Evolutionary conservation across 164 flowering plant genomes (phyloP).

Genomic region (Magnolia changhungtana): DNA sequence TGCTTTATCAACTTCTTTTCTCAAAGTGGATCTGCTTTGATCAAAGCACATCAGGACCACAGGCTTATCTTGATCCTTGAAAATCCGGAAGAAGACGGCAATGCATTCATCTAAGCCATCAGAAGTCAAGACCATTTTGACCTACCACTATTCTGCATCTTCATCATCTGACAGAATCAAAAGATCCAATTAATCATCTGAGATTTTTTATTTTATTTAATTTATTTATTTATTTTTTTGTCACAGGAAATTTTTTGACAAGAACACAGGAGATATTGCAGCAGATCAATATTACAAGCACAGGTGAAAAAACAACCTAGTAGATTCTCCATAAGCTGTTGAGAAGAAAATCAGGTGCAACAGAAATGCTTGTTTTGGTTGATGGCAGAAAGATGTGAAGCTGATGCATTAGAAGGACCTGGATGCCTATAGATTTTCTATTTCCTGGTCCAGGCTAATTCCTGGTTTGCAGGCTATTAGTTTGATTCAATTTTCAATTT

Average conservation of each 20-base stretch:
- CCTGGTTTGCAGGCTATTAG: conserved; percentile 10
- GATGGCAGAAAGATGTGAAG: conserved; percentile 18
- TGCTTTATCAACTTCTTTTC: conserved; percentile 39
- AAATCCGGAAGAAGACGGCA: conserved; percentile 76
- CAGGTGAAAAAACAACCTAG: conserved; percentile 2
- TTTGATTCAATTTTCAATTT: too few relatives aligned
- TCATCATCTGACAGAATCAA: too few relatives aligned
- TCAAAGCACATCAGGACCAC: conserved; percentile 84
- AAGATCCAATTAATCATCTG: too few relatives aligned
- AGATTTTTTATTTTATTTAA: too few relatives aligned
- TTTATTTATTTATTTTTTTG: too few relatives aligned
- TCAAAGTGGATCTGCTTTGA: conserved; percentile 55
- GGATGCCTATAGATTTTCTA: conserved; percentile 19
- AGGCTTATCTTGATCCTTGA: conserved; percentile 45
- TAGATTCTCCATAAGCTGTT: too few relatives aligned
- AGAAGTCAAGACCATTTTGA: conserved; percentile 69
- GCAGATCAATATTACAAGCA: conserved; percentile 15
- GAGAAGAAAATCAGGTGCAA: too few relatives aligned
- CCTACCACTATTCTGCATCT: too few relatives aligned
- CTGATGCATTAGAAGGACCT: conserved; percentile 18
- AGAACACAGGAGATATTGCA: conserved; percentile 9
- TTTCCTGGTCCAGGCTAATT: conserved; percentile 21
- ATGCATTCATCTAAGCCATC: conserved; percentile 55
- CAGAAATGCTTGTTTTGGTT: neutral
- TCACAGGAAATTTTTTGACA: conserved; percentile 11